phyloP scores from a whole-genome alignment of 2,329 filamentous ascomycete species.

The Tricladium varicosporioides region DNA sequence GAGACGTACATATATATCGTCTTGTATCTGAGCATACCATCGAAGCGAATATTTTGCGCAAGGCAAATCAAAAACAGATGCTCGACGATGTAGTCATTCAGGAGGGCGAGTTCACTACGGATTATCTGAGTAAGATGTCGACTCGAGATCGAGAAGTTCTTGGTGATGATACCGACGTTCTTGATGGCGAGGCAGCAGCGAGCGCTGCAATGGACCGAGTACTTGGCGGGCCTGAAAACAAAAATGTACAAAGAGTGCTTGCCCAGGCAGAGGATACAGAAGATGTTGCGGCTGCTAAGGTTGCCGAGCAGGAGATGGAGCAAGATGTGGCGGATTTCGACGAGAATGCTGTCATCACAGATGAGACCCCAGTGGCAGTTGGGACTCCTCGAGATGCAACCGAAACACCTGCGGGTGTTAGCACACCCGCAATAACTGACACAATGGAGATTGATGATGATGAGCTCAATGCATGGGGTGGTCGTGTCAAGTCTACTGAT shows the following conservation, averaged over 20 bases:
- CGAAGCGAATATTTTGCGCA: constrained; percentile 94
- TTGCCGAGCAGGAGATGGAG: constrained; percentile 83
- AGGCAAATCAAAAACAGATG: constrained; percentile 96
- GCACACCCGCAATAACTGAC: constrained; percentile 22
- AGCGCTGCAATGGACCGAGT: constrained; percentile 84
- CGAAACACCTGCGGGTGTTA: constrained; percentile 43
- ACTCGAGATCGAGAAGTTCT: constrained; percentile 70
- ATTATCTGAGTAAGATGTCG: constrained; percentile 81
- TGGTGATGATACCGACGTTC: constrained; percentile 49
- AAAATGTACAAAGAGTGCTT: constrained; percentile 69
- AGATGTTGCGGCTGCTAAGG: constrained; percentile 82
- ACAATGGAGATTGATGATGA: constrained; percentile 36
- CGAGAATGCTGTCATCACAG: constrained; percentile 50
- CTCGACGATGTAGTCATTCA: constrained; percentile 98
- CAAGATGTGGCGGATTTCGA: constrained; percentile 84
- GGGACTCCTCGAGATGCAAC: constrained; percentile 29
- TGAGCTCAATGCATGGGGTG: constrained; percentile 60
- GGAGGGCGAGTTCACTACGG: constrained; percentile 95
- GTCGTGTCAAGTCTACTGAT: constrained; percentile 61
- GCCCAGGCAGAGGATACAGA: constrained; percentile 91
- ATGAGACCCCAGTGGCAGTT: constrained; percentile 28
- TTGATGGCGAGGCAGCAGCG: constrained; percentile 68
- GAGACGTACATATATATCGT: constrained; percentile 97
- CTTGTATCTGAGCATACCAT: constrained; percentile 93
- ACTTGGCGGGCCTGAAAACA: constrained; percentile 58